Evolutionary conservation across 2,329 filamentous ascomycete genomes (phyloP), one percentile per base, ranked within the genome.

Genomic region (Aspergillus sp.): DNA sequence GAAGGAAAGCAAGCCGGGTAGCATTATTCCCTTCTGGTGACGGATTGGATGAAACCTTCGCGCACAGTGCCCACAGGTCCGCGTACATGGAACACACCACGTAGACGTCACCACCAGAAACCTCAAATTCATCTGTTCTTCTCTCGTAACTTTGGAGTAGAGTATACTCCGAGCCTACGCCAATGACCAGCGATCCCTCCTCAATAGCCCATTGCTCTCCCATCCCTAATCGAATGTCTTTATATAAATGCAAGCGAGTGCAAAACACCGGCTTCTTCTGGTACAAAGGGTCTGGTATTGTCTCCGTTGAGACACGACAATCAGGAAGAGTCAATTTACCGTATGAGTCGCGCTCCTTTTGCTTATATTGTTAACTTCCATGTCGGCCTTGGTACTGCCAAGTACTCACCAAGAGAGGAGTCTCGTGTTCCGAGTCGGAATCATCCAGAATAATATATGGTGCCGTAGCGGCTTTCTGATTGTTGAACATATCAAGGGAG

Each of bases 1-100:
- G 70, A 20, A 71, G 56, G 51, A 73, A 72, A 5, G 62, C 66
- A 42, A 71, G 47, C 36, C 62, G 60, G 18, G 58, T 49, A 20
- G 50, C 57, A 13, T 54, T 43, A 13, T 44, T 20, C 5, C 15
- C 48, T 18, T 53, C 42, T 12, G 52, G 17, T 6, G 55, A 56
- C 11, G 53, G 24, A 18, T 58, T 42, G 7, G 67, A 62, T 15
- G 67, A 68, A 12, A 68, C 49, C 22, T 66, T 69, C 17, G 62
- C 58, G 56, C 71, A 74, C 4, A 71, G 65, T 45, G 71, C 70
- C 71, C 71, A 74, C 30, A 73, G 49, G 48, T 74, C 71, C 12
- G 68, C 65, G 58, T 71, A 73, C 47, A 74, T 55, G 3, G 60
- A 64, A 43, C 67, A 69, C 38, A 74, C 60, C 24, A 73, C 58